These are phyloP conservation scores for Monilinia fructigena DNA, from an alignment of 2,329 filamentous ascomycete genomes.

Conservation along the genomic window DNA sequence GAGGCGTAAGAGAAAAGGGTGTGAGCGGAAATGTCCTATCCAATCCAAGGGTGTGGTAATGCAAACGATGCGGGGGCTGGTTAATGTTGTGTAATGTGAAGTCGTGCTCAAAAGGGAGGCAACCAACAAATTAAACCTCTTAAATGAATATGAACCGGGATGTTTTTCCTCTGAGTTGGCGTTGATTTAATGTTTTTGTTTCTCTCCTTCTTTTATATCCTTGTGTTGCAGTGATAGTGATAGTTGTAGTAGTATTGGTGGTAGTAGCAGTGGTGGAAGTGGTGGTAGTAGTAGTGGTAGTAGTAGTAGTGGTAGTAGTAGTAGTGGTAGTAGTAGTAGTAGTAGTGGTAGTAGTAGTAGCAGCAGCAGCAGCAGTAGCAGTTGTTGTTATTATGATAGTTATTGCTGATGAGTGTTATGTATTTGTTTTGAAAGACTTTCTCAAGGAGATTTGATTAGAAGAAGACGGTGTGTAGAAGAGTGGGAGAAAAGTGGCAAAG, in stretches of 20 bases:
- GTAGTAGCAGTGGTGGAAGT: too few relatives aligned
- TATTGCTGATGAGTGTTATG: background rate
- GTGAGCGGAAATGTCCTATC: constrained; percentile 16
- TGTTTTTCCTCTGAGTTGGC: constrained; percentile 27
- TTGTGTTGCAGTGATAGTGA: too few relatives aligned
- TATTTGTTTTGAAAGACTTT: background rate
- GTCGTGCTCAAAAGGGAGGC: constrained; percentile 9
- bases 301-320: too few relatives aligned
- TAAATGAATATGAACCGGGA: constrained; percentile 27
- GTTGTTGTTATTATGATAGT: too few relatives aligned
- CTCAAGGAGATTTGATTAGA: constrained; percentile 9
- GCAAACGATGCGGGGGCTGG: constrained; percentile 12
- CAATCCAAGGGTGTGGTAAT: constrained; percentile 32
- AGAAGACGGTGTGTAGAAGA: constrained; percentile 10
- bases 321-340: background rate
- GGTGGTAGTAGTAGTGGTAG: too few relatives aligned
- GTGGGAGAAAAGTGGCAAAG: constrained; percentile 15
- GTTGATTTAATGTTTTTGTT: background rate
- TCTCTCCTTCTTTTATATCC: background rate
- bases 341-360: too few relatives aligned
- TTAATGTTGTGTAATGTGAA: constrained; percentile 21
- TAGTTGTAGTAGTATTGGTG: too few relatives aligned
- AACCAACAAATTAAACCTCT: constrained; percentile 30
- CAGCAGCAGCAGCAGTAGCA: background rate
- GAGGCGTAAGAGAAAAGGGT: background rate